These are phyloP conservation scores for Tylopilus sp. DNA, from an alignment of 1,284 basidiomycete genomes.

Conservation along the genomic window DNA sequence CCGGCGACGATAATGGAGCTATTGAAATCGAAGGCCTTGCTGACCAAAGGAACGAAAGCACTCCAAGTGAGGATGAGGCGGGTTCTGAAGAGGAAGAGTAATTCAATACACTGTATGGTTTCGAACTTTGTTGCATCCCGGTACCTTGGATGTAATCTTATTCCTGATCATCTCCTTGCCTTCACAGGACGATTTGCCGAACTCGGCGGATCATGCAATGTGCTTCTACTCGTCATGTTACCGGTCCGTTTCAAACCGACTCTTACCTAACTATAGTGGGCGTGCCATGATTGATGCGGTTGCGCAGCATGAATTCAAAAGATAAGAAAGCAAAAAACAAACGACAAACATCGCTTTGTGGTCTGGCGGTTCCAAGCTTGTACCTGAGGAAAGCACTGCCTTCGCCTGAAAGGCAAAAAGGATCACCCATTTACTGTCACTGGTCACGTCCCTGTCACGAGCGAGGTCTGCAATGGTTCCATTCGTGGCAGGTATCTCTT, in stretches of 20 bases:
- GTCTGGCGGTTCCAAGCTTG: background rate
- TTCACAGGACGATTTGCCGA: conserved; percentile 17
- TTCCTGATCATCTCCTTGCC: conserved; percentile 11
- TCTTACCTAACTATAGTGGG: conserved; percentile 6
- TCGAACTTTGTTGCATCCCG: conserved; percentile 16
- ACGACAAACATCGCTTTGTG: conserved; percentile 1
- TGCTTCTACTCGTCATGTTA: conserved; percentile 6
- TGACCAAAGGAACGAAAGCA: conserved; percentile 29
- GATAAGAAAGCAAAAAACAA: conserved; percentile 4
- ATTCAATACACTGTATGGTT: conserved; percentile 25
- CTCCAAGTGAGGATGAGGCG: conserved; percentile 32
- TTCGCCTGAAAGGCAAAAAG: conserved; percentile 11
- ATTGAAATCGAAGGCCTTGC: conserved; percentile 64
- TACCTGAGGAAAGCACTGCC: conserved; percentile 18
- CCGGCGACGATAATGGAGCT: conserved; percentile 36
- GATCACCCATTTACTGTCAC: conserved; percentile 13
- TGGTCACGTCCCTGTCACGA: conserved; percentile 20
- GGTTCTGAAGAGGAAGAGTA: conserved; percentile 35
- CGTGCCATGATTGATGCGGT: background rate
- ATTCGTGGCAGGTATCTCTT: conserved; percentile 16
- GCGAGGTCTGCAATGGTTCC: conserved; percentile 1
- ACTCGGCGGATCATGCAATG: conserved; percentile 16
- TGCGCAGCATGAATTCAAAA: background rate
- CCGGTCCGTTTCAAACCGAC: conserved; percentile 10
- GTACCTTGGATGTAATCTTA: conserved; percentile 19